Percentiles rank a stretch among this genome's conserved stretches.
Evolutionary conservation across 257 asterid genomes (phyloP).

Genomic region (Solanum ossicruentum): DNA sequence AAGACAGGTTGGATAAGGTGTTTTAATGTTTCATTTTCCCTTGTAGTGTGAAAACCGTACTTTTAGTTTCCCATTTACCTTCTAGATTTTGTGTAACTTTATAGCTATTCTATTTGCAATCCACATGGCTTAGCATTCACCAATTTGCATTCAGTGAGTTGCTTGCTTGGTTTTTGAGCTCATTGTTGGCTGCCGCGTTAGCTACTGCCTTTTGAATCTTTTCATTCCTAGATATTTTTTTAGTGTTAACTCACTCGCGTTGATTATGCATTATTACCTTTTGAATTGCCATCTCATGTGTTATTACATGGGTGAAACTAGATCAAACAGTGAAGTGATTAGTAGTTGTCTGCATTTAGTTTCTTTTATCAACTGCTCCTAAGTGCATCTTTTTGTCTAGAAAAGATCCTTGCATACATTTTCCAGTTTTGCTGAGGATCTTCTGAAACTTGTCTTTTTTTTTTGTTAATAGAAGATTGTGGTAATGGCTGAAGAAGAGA

Average conservation of each 20-base stretch:
- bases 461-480: neutral
- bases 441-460: neutral
- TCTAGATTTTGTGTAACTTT: neutral
- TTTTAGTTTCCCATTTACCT: neutral
- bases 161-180: neutral
- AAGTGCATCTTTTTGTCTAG: neutral
- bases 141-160: neutral
- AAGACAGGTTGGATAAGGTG: neutral
- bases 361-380: neutral
- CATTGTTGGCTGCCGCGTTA: neutral
- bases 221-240: neutral
- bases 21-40: neutral
- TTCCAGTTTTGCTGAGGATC: neutral
- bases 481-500: conserved; percentile 11
- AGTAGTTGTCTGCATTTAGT: neutral
- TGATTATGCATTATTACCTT: neutral
- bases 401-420: neutral
- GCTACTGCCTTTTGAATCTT: neutral
- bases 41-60: neutral
- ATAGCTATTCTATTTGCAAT: neutral
- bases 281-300: neutral
- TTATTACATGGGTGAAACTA: neutral
- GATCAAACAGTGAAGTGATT: neutral
- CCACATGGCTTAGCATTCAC: neutral
- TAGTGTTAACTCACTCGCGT: too few species aligned